phyloP scores from a whole-genome alignment of 2,329 filamentous ascomycete genomes.

The Botryotinia calthae region DNA sequence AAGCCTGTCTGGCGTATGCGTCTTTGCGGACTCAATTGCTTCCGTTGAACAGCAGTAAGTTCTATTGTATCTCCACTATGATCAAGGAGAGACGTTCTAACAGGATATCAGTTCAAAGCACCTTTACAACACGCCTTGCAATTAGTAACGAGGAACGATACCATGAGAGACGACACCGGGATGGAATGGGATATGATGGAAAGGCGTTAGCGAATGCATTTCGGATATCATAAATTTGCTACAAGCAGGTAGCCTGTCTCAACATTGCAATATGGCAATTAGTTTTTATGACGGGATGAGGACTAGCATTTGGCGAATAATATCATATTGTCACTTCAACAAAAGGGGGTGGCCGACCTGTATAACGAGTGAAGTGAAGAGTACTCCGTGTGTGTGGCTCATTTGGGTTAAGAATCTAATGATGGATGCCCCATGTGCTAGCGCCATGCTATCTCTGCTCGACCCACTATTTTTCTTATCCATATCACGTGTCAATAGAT shows the following conservation, averaged over 20 bases:
- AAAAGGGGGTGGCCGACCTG: background rate
- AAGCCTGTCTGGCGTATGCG: conserved; percentile 11
- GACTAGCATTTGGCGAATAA: background rate
- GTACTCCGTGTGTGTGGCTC: background rate
- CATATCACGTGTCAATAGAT: background rate
- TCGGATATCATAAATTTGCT: conserved; percentile 4
- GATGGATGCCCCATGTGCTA: background rate
- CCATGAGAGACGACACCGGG: background rate
- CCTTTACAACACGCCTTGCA: background rate
- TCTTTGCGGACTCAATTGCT: conserved; percentile 14
- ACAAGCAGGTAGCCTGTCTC: background rate
- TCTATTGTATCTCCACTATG: background rate
- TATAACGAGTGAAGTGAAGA: background rate
- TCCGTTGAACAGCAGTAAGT: conserved; percentile 7
- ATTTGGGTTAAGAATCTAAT: background rate
- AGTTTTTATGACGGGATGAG: background rate
- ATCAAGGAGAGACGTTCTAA: background rate
- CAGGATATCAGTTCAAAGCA: background rate
- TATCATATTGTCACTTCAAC: background rate
- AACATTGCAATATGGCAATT: background rate
- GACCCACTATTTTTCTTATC: background rate
- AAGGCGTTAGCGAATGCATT: background rate
- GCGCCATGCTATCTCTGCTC: background rate
- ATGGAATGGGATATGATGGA: background rate
- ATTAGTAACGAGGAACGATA: background rate